These are phyloP conservation scores for Flaveria linearis DNA, from an alignment of 129 eudicot genomes.

Conservation along the genomic window DNA sequence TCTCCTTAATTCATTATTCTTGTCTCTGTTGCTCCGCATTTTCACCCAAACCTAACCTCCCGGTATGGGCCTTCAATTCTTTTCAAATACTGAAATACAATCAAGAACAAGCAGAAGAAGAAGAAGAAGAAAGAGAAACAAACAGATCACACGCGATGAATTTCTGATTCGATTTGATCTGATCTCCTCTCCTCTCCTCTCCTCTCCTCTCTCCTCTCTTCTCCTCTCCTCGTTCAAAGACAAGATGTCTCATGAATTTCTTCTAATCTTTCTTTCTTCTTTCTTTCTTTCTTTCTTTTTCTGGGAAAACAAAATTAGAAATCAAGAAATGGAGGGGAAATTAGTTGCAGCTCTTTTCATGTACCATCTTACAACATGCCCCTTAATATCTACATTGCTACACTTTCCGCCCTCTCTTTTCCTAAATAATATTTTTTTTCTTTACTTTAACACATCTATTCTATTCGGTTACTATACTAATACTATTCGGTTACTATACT, in stretches of 20 bases:
- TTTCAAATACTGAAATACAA: neutral
- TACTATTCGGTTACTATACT: no score
- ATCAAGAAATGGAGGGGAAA: slow-evolving; percentile 52
- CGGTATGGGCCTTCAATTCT: no score
- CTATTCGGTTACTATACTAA: no score
- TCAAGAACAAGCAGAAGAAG: slow-evolving; percentile 19
- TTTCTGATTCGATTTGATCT: no score
- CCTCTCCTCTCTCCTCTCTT: neutral
- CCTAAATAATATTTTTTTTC: no score
- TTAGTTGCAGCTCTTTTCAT: slow-evolving; percentile 41
- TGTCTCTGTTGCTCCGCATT: slow-evolving; percentile 58
- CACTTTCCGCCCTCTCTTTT: neutral
- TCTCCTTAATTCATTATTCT: slow-evolving; percentile 54
- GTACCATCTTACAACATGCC: neutral
- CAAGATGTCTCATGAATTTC: neutral
- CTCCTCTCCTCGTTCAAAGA: slow-evolving; percentile 25
- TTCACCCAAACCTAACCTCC: neutral
- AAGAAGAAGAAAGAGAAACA: slow-evolving; percentile 23
- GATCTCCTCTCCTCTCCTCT: neutral
- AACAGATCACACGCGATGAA: slow-evolving; percentile 9
- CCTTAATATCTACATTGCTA: slow-evolving; percentile 5
- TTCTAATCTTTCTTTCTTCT: neutral
- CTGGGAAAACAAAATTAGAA: slow-evolving; percentile 30
- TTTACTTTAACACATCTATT: no score
- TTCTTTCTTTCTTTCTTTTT: slow-evolving; percentile 15